These are phyloP conservation scores for Tylopilus plumbeoviolaceoides DNA, from an alignment of 768 basidiomycete genomes.

Conservation along the genomic window DNA sequence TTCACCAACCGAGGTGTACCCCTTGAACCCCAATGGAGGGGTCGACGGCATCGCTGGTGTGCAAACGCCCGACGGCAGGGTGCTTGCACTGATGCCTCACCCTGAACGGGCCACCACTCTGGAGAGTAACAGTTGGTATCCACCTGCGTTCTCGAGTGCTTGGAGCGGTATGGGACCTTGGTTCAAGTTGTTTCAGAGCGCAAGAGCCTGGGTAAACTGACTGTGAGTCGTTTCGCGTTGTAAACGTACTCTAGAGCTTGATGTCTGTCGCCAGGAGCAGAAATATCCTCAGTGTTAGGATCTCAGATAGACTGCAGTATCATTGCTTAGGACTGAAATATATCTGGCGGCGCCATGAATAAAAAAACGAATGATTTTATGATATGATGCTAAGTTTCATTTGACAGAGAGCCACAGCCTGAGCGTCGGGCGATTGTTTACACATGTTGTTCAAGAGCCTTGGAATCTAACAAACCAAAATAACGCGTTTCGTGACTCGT, in stretches of 20 bases:
- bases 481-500: conserved; percentile 15
- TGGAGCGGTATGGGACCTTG: conserved; percentile 88
- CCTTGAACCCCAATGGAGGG: conserved; percentile 84
- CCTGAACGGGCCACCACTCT: conserved; percentile 81
- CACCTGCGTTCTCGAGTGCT: conserved; percentile 45
- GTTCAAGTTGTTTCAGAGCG: conserved; percentile 94
- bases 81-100: conserved; percentile 96
- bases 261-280: background rate
- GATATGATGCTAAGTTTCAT: background rate
- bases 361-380: background rate
- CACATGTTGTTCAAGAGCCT: conserved; percentile 1
- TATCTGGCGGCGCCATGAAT: background rate
- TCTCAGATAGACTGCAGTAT: background rate
- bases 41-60: conserved; percentile 85
- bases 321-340: background rate
- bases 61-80: conserved; percentile 81
- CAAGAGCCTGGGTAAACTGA: conserved; percentile 56
- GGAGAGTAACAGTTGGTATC: conserved; percentile 93
- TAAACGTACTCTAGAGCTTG: conserved; percentile 25
- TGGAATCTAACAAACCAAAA: conserved; percentile 22
- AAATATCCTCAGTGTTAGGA: background rate
- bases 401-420: no score
- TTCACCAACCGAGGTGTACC: conserved; percentile 65
- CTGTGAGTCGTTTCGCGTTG: conserved; percentile 12
- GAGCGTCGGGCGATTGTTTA: conserved; percentile 2